These are phyloP conservation scores for Phytophthora syringae DNA, from an alignment of 352 stramenopile genomes.

Conservation along the genomic window DNA sequence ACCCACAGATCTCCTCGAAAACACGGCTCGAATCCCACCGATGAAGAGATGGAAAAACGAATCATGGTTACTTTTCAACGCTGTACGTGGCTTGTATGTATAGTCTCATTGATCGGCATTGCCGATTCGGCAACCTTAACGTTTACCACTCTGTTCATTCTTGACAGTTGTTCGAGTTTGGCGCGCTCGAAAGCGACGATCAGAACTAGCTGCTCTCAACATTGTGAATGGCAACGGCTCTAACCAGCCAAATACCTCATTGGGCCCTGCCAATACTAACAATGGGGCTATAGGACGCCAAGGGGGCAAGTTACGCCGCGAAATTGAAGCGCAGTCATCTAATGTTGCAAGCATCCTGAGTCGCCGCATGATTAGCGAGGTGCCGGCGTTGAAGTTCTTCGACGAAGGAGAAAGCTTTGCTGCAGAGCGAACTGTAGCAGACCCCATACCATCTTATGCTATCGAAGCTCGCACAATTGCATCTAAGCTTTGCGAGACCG, in stretches of 20 bases:
- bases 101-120: background rate
- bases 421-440: slow-evolving; percentile 3
- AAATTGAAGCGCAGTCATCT: slow-evolving; percentile 61
- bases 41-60: slow-evolving; percentile 27
- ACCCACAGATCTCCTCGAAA: slow-evolving; percentile 17
- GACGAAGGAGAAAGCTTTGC: slow-evolving; percentile 39
- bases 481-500: background rate
- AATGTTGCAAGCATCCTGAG: slow-evolving; percentile 82
- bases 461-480: background rate
- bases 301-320: slow-evolving; percentile 54
- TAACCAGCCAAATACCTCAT: slow-evolving; percentile 5
- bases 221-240: slow-evolving; percentile 51
- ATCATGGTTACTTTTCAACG: slow-evolving; percentile 62
- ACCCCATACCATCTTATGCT: slow-evolving; percentile 1
- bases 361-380: slow-evolving; percentile 71
- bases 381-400: slow-evolving; percentile 84
- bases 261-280: slow-evolving; percentile 13
- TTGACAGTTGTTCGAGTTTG: slow-evolving; percentile 65
- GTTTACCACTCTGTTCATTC: background rate
- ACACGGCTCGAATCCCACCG: slow-evolving; percentile 1
- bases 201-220: slow-evolving; percentile 54
- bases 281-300: slow-evolving; percentile 21
- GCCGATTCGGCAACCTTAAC: background rate
- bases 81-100: slow-evolving; percentile 39
- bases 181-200: slow-evolving; percentile 58